These are phyloP conservation scores for Tolypocladium endophyticum DNA, from an alignment of 2,329 filamentous ascomycete species.

Conservation along the genomic window DNA sequence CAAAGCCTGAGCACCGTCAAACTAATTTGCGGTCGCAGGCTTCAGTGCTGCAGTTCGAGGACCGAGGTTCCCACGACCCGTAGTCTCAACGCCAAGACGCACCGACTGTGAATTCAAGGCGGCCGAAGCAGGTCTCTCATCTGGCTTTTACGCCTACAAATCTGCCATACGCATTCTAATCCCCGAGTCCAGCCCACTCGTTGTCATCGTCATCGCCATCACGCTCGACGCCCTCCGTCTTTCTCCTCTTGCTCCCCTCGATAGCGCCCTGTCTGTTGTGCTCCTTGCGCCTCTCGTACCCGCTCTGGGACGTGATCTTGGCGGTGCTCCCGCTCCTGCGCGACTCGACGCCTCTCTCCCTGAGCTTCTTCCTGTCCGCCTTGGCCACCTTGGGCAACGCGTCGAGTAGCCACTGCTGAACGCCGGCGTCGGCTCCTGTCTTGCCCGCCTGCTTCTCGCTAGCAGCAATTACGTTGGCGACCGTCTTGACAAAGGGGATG, in stretches of 20 bases:
- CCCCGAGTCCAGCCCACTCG: slow-evolving; percentile 40
- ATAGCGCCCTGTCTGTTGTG: slow-evolving; percentile 56
- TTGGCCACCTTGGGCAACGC: slow-evolving; percentile 77
- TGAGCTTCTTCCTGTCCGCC: slow-evolving; percentile 72
- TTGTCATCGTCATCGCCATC: slow-evolving; percentile 12
- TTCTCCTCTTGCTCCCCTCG: slow-evolving; percentile 46
- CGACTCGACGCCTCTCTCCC: slow-evolving; percentile 69
- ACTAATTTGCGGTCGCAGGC: not conserved
- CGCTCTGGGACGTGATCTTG: slow-evolving; percentile 75
- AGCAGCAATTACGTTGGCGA: slow-evolving; percentile 83
- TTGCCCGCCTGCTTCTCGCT: slow-evolving; percentile 63
- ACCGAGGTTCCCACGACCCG: not conserved
- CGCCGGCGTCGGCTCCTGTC: slow-evolving; percentile 40
- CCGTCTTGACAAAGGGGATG: slow-evolving; percentile 75
- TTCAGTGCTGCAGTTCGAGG: not conserved
- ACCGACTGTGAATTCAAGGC: not conserved
- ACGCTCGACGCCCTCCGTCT: slow-evolving; percentile 6
- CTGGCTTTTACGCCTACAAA: not conserved
- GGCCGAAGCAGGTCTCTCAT: not conserved
- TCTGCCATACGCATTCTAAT: slow-evolving; percentile 11
- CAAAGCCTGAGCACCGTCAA: not conserved
- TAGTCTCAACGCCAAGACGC: not conserved
- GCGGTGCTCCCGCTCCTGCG: slow-evolving; percentile 38
- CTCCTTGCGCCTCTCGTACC: slow-evolving; percentile 60
- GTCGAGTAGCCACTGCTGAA: slow-evolving; percentile 82